Evolutionary conservation across 2,329 filamentous ascomycete genomes (phyloP).

Genomic region (Sarocladium strictum): DNA sequence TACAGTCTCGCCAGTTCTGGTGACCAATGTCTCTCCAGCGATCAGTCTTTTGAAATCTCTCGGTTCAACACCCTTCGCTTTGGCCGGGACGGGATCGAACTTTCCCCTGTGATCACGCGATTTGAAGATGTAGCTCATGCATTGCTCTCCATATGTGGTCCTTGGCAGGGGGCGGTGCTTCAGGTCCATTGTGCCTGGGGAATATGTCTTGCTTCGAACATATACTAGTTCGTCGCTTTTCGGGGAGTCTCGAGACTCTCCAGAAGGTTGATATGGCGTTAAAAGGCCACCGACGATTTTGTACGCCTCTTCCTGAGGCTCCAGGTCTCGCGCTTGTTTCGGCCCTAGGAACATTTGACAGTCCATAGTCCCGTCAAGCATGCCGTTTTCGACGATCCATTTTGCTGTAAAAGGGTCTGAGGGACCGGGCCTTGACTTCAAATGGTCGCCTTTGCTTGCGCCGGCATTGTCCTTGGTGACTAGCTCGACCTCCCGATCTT

Average conservation of each 20-base stretch:
- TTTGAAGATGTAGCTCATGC: constrained; percentile 83
- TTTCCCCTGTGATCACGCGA: constrained; percentile 71
- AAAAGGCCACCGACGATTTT: background rate
- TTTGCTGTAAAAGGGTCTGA: constrained; percentile 26
- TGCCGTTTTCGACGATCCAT: constrained; percentile 26
- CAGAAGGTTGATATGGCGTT: background rate
- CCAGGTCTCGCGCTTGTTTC: constrained; percentile 12
- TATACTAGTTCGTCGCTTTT: background rate
- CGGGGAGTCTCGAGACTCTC: background rate
- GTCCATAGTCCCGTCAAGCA: constrained; percentile 28
- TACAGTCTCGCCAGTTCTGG: constrained; percentile 60
- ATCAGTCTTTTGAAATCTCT: constrained; percentile 55
- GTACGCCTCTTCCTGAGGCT: constrained; percentile 9
- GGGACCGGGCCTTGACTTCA: constrained; percentile 11
- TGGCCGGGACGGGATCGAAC: constrained; percentile 64
- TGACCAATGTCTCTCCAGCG: constrained; percentile 55
- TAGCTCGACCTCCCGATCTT: constrained; percentile 14
- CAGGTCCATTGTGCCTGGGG: constrained; percentile 14
- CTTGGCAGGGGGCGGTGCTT: constrained; percentile 50
- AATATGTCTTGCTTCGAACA: background rate
- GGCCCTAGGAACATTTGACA: constrained; percentile 10
- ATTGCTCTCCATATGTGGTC: constrained; percentile 58
- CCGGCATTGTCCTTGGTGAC: constrained; percentile 9
- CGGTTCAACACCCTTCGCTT: constrained; percentile 55
- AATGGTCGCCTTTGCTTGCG: background rate